Percentiles rank a stretch among this genome's conserved stretches.
Evolutionary conservation across 805 yeast genomes (phyloP).

Genomic region (Danielozyma ontarioensis): DNA sequence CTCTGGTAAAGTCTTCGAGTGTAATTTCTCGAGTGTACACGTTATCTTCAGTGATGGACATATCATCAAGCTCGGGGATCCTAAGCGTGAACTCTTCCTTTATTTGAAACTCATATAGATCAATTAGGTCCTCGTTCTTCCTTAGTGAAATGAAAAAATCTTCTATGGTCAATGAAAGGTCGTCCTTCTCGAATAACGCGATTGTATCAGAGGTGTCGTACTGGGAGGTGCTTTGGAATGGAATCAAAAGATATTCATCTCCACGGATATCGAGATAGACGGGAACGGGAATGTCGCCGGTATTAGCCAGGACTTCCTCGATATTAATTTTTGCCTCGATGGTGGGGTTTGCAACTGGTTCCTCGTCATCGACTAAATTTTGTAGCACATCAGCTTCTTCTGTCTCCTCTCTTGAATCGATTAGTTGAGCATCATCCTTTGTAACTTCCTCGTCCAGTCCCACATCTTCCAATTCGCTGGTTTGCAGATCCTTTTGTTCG

Average conservation of each 20-base stretch:
- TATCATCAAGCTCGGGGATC: constrained; percentile 21
- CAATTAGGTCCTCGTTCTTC: constrained; percentile 20
- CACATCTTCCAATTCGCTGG: constrained; percentile 7
- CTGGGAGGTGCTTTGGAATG: constrained; percentile 7
- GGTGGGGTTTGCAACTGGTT: too few relatives aligned
- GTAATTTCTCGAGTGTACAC: constrained; percentile 19
- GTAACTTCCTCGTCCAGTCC: constrained; percentile 5
- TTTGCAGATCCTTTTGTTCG: constrained; percentile 7
- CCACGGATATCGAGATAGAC: constrained; percentile 18
- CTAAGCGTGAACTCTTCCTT: constrained; percentile 23
- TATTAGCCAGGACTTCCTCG: too few relatives aligned
- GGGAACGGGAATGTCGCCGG: constrained; percentile 12
- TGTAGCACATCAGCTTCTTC: constrained; percentile 25
- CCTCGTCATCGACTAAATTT: background rate
- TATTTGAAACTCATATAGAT: constrained; percentile 16
- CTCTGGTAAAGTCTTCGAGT: constrained; percentile 20
- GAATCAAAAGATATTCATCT: constrained; percentile 23
- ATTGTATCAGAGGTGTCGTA: constrained; percentile 16
- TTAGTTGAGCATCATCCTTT: constrained; percentile 6
- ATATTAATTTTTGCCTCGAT: too few relatives aligned
- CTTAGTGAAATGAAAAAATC: constrained; percentile 22
- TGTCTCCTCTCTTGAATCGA: constrained; percentile 7
- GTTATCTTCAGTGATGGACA: constrained; percentile 29
- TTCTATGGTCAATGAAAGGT: constrained; percentile 13
- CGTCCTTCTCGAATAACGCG: constrained; percentile 19